Evolutionary conservation across 2,329 filamentous ascomycete species (phyloP).

Genomic region (Trichoderma afroharzianum): DNA sequence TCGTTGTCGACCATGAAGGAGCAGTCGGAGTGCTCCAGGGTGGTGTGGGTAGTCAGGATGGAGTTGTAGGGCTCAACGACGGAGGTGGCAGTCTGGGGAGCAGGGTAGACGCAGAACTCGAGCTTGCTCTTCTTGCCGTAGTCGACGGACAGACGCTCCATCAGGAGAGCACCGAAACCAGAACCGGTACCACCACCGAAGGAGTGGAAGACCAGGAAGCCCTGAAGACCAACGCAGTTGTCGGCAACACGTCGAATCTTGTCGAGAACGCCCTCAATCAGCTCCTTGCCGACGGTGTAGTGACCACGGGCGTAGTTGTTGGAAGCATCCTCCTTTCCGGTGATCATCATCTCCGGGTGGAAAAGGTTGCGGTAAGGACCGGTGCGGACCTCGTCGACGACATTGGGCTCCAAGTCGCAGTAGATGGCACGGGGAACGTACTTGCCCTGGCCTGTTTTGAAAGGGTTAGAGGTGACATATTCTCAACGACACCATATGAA

Average conservation of each 20-base stretch:
- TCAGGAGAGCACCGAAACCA: slow-evolving; percentile 94
- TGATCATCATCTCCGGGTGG: slow-evolving; percentile 99
- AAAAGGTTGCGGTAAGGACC: slow-evolving; percentile 94
- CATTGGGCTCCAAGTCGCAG: slow-evolving; percentile 99
- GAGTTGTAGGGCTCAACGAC: slow-evolving; percentile 99
- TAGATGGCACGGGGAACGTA: slow-evolving; percentile 99
- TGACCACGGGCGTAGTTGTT: slow-evolving; percentile 99
- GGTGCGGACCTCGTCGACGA: slow-evolving; percentile 98
- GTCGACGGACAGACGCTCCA: slow-evolving; percentile 98
- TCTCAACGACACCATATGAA: background rate
- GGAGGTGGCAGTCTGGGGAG: slow-evolving; percentile 92
- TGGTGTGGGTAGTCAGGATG: slow-evolving; percentile 97
- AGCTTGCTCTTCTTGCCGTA: slow-evolving; percentile 99
- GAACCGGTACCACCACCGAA: slow-evolving; percentile 99
- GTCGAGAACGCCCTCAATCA: slow-evolving; percentile 96
- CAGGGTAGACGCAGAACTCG: slow-evolving; percentile 98
- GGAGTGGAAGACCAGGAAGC: slow-evolving; percentile 99
- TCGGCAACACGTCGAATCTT: slow-evolving; percentile 97
- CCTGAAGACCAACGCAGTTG: slow-evolving; percentile 96
- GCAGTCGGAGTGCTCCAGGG: slow-evolving; percentile 98
- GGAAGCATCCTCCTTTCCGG: slow-evolving; percentile 98
- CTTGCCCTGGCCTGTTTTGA: slow-evolving; percentile 79
- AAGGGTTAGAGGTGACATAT: background rate
- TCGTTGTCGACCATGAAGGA: slow-evolving; percentile 99
- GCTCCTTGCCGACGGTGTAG: slow-evolving; percentile 99